Evolutionary conservation across 192 early-diverging fungal species (phyloP).

Genomic region (Coemansia javaensis): DNA sequence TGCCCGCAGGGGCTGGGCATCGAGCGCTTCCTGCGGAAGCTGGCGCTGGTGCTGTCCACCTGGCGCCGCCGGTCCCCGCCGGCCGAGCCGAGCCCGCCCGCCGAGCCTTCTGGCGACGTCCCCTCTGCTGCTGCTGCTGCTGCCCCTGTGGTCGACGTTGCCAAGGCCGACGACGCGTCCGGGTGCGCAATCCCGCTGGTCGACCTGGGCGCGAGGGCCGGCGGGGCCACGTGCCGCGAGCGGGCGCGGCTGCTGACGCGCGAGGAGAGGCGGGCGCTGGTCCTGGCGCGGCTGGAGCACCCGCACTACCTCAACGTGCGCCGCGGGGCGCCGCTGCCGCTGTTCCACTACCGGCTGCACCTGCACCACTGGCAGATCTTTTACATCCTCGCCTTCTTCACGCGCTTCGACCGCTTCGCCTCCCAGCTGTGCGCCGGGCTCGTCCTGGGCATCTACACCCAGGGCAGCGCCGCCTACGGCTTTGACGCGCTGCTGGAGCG

Average conservation of each 20-base stretch:
- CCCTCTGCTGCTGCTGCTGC: too few relatives aligned
- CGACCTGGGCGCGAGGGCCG: too few relatives aligned
- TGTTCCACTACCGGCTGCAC: conserved; percentile 50
- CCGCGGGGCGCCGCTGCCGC: conserved; percentile 10
- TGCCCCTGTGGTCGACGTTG: too few relatives aligned
- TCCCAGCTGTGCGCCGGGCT: conserved; percentile 68
- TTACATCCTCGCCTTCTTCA: conserved; percentile 75
- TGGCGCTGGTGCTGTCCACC: conserved; percentile 19
- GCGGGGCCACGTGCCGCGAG: too few relatives aligned
- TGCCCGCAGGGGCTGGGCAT: conserved; percentile 41
- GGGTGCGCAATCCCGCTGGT: too few relatives aligned
- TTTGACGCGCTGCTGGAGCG: conserved; percentile 54
- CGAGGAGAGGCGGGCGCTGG: conserved; percentile 15
- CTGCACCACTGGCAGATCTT: conserved; percentile 84
- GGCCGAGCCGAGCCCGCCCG: too few relatives aligned
- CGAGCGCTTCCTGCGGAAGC: conserved; percentile 19
- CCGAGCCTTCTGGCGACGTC: too few relatives aligned
- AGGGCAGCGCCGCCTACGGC: conserved; percentile 63
- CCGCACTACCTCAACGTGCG: conserved; percentile 31
- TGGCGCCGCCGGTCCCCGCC: conserved; percentile 26
- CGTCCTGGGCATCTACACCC: conserved; percentile 65
- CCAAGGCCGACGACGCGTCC: too few relatives aligned
- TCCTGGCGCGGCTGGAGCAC: conserved; percentile 11
- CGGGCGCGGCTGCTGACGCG: conserved; percentile 5
- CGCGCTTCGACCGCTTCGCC: conserved; percentile 64